phyloP scores from a whole-genome alignment of 495 filamentous ascomycete species.

The Annulohypoxylon maeteangense region DNA sequence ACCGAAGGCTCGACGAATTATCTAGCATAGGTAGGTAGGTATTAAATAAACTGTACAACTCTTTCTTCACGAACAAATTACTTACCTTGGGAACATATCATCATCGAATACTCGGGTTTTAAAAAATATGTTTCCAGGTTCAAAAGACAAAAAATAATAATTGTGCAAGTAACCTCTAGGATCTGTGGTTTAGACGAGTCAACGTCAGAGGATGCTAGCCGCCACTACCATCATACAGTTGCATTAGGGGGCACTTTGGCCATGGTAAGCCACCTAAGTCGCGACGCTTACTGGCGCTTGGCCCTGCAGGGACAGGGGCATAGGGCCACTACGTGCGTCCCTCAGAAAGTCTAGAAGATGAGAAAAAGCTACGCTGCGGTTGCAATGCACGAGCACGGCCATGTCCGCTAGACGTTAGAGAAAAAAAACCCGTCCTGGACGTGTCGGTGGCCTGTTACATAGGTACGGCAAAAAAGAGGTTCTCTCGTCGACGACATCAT shows the following conservation, averaged over 20 bases:
- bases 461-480: conserved; percentile 10
- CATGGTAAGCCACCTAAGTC: conserved; percentile 39
- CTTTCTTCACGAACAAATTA: background rate
- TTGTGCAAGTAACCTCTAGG: conserved; percentile 13
- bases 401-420: conserved; percentile 13
- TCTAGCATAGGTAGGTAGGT: background rate
- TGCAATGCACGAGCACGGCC: conserved; percentile 15
- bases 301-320: conserved; percentile 39
- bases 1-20: background rate
- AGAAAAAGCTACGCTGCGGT: conserved; percentile 24
- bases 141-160: background rate
- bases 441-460: conserved; percentile 15
- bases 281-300: conserved; percentile 28
- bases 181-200: conserved; percentile 26
- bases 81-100: background rate
- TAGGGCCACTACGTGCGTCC: conserved; percentile 23
- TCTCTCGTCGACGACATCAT: conserved; percentile 38
- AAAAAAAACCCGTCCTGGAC: conserved; percentile 10
- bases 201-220: conserved; percentile 19
- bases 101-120: background rate
- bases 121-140: background rate
- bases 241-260: conserved; percentile 39
- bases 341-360: conserved; percentile 38
- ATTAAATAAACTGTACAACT: background rate
- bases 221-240: conserved; percentile 36